These are phyloP conservation scores for Psidium friedrichsthalianum DNA, from an alignment of 345 rosid genomes.

Conservation along the genomic window DNA sequence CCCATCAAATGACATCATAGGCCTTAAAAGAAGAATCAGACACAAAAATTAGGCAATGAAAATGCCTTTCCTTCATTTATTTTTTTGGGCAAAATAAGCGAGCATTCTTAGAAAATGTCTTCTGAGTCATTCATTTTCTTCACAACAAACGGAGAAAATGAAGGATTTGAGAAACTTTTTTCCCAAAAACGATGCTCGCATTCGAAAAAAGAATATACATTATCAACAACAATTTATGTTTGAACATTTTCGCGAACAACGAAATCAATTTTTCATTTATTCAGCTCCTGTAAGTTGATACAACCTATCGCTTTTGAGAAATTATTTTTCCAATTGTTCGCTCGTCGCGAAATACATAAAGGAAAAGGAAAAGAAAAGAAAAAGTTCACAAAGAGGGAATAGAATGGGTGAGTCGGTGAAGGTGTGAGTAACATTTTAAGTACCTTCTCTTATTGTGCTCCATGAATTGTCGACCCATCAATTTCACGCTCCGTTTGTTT, in stretches of 20 bases:
- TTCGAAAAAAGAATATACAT: neutral
- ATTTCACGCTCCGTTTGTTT: too few species aligned
- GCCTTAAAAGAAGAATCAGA: neutral
- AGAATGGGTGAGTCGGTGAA: too few species aligned
- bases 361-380: too few species aligned
- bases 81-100: too few species aligned
- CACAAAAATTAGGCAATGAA: neutral
- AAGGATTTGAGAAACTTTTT: neutral
- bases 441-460: too few species aligned
- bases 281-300: accelerated
- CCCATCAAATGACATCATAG: neutral
- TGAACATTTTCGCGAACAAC: neutral
- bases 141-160: neutral
- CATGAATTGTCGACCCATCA: too few species aligned
- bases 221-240: neutral
- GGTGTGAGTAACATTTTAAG: too few species aligned
- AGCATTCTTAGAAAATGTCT: too few species aligned
- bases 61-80: too few species aligned
- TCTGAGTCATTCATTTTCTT: too few species aligned
- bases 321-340: accelerated
- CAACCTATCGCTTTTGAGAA: neutral
- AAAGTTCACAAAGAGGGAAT: too few species aligned
- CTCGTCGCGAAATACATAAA: too few species aligned
- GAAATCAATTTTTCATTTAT: neutral
- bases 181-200: accelerated